Evolutionary conservation across 139 green algal genomes (phyloP).

Genomic region (Picochlorum sp.): DNA sequence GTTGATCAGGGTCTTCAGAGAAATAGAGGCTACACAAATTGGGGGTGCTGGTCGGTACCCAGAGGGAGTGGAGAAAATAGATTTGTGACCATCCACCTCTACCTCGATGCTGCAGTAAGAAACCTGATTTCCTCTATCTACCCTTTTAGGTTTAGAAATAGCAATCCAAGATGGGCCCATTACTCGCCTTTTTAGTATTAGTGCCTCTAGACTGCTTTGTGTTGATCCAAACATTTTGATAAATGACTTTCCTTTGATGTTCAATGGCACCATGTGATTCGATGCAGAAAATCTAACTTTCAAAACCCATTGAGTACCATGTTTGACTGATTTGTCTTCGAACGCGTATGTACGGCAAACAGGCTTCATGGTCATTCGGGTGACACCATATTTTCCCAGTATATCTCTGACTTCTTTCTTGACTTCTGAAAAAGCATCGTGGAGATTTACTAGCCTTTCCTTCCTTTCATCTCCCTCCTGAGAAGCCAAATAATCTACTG

Average conservation of each 20-base stretch:
- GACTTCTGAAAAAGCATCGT: constrained; percentile 33
- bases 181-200: constrained; percentile 85
- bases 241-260: constrained; percentile 44
- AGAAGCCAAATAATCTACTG: constrained; percentile 24
- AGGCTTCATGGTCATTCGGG: constrained; percentile 65
- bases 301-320: constrained; percentile 81
- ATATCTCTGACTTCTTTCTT: constrained; percentile 69
- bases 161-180: constrained; percentile 85
- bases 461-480: constrained; percentile 34
- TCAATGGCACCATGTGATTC: constrained; percentile 44
- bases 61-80: constrained; percentile 11
- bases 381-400: constrained; percentile 51
- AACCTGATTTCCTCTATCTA: constrained; percentile 28
- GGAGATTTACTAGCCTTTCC: constrained; percentile 27
- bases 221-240: constrained; percentile 55
- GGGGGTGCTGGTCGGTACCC: constrained; percentile 41
- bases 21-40: constrained; percentile 74
- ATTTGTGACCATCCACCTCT: constrained; percentile 48
- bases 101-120: constrained; percentile 92
- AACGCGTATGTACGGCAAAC: constrained; percentile 90
- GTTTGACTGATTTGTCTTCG: constrained; percentile 59
- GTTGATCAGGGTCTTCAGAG: constrained; percentile 77
- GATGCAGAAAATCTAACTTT: constrained; percentile 73
- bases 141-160: constrained; percentile 32
- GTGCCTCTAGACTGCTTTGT: constrained; percentile 66